Base-by-base conservation (phyloP, 2,329 filamentous ascomycete genomes). In the Leptographium wingfieldii region DNA sequence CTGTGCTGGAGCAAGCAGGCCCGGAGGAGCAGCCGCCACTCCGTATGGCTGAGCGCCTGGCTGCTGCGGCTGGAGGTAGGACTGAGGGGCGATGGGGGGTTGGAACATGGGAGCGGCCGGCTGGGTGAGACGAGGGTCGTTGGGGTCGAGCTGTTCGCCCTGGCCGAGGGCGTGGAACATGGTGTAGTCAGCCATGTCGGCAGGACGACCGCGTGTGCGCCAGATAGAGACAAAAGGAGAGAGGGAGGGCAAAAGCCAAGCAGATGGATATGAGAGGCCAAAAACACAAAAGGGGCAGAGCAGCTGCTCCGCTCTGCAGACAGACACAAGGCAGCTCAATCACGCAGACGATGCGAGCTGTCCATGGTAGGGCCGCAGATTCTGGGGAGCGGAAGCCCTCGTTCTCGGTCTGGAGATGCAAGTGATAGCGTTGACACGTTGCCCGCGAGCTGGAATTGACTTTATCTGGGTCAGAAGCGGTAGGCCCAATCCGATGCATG, bases 161-260 rank as follows among this genome's bases (percentile, higher is more conserved):
- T 79, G 74, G 54, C 76, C 78, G 56, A 80, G 73, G 66, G 77
- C 69, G 66, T 80, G 76, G 68, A 79, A 81, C 72, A 75, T 75
- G 65, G 74, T 69, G 68, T 79, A 76, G 65, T 80, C 77, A 62
- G 69, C 63, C 70, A 72, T 72, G 33, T 52, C 60, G 35, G 54
- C 57, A 29, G 10, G 31, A 25, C 27, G 51, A 52, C 38, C 19
- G 52, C 51, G 29, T 29, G 40, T 14, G 55, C 54, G 27, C 46
- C 31, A 19, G 40, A 31, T 11, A 48, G 5, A 49, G 27, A 55
- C 12, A 61, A 46, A 54, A 55, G 19, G 40, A 57, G 29, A 55
- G 53, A 52, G 60, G 38, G 58, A 22, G 27, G 48, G 5, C 12
- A 54, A 25, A 33, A 27, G 9, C 33, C 33, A 31, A 54, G 33